Evolutionary conservation across 176 grass and related monocot species (phyloP), one percentile per base, ranked within the genome.

Genomic region (Rhynchospora pubera): DNA sequence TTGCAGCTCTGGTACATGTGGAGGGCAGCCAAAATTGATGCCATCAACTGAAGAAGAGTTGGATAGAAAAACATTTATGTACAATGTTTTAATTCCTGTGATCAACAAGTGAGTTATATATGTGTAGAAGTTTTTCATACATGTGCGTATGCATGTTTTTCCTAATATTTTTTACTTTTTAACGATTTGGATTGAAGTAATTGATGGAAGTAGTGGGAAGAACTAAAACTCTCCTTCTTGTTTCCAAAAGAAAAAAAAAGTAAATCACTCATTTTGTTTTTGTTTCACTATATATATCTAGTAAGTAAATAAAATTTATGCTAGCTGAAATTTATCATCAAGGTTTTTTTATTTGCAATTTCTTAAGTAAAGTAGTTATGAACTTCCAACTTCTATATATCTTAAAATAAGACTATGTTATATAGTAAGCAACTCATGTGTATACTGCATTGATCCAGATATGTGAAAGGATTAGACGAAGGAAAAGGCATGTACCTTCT

Each of bases 1-100:
- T n/a, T 30, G 52, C 83, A 94, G 93, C 84, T 94, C 93, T 42
- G 93, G 93, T 60, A 92, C 93, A n/a, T 94, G 90, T 0, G 90
- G 93, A 15, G 93, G 93, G 2, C 85, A 92, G 72, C 90, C 93
- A 18, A 94, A 90, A 81, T 81, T 94, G 85, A 94, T 94, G 93
- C 93, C 93, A 23, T 85, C 93, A 1, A 94, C 90, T 6, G 85
- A 82, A 67, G 93, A 92, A 57, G 93, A 94, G 67, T 86, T 94
- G 5, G 93, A 94, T 43, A 84, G 93, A 43, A 91, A 92, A 85
- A 94, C 90, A 34, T 94, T 94, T 85, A 55, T 94, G 43, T 94
- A 94, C 84, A 94, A 94, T 24, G 82, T 94, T 56, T 82, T 92
- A 58, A 75, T 90, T 55, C 90, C 90, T 21, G 84, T 94, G 5